Evolutionary conservation across 371 early-diverging fungal genomes (phyloP), one percentile per base, ranked within the genome.

Genomic region (Nematocida sp.): DNA sequence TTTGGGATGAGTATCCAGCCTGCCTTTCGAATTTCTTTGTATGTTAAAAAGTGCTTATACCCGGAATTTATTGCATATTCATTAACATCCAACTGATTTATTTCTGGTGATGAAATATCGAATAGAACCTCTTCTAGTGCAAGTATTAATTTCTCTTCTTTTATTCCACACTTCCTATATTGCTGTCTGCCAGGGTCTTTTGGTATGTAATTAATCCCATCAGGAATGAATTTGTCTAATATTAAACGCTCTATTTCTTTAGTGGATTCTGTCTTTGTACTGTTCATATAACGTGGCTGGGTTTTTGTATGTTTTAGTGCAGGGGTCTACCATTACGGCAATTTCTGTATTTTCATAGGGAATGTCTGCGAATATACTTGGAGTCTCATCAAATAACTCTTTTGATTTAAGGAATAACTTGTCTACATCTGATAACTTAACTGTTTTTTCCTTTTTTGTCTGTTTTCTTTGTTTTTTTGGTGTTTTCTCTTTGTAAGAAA

Each of bases 101-200:
- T 5, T 42, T 13, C 18, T 15, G n/a, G 5, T 62, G 7, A 5
- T 15, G 15, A 11, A 15, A 75, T 11, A 25, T 66, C 67, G 67
- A 67, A 75, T n/a, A 75, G 67, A 7, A 54, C 76, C 42, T 75
- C 76, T 64, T 75, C 76, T 52, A 75, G 50, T 6, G 23, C 7
- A 4, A 75, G 45, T 33, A 11, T 42, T 18, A 75, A 39, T 13
- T 11, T 20, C 11, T 55, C 55, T 67, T 52, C 33, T 67, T 75
- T 75, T 23, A 42, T 20, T 23, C 76, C 76, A 11, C 39, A 33
- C 46, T 66, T 64, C 39, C 76, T 66, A 39, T 52, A 66, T 33
- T 75, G 67, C 15, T 75, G 76, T 11, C 66, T 75, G 23, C 76
- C 76, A 2, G 67, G 66, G 33, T 75, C 66, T 39, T 52, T 75